Conservation (phyloP, 176 grass and related monocot genomes). For the Triticum turgidum region DNA sequence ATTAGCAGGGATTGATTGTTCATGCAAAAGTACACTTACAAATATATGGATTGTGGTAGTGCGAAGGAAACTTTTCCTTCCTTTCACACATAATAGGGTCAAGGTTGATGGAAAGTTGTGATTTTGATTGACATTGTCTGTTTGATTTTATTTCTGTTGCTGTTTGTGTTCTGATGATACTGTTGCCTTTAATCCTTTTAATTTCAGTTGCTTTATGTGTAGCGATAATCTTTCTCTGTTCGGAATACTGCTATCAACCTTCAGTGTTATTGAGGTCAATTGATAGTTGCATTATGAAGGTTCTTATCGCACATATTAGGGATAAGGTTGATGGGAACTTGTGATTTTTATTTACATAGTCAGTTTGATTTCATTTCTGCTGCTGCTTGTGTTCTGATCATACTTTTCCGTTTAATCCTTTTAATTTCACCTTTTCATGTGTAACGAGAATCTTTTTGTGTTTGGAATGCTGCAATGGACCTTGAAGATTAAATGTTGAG, state of each 20-base stretch:
- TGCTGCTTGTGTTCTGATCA: neutral
- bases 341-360: constrained; percentile 7
- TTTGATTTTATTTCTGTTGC: neutral
- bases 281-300: constrained; percentile 30
- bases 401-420: neutral
- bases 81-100: constrained; percentile 1
- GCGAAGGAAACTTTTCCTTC: constrained; percentile 24
- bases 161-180: neutral
- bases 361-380: neutral
- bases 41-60: constrained; percentile 26
- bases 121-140: constrained; percentile 18
- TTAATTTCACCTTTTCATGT: constrained; percentile 16
- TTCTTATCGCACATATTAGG: constrained; percentile 5
- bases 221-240: constrained; percentile 2
- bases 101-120: neutral
- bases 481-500: neutral
- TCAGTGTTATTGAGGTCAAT: neutral
- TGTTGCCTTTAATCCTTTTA: neutral
- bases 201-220: constrained; percentile 14
- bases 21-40: constrained; percentile 27
- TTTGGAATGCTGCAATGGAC: constrained; percentile 6
- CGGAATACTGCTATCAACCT: neutral
- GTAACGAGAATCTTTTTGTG: neutral
- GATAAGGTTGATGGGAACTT: neutral
- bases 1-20: constrained; percentile 18